Evolutionary conservation across 495 filamentous ascomycete species (phyloP), one percentile per base, ranked within the genome.

Genomic region (Daldinia concentrica): DNA sequence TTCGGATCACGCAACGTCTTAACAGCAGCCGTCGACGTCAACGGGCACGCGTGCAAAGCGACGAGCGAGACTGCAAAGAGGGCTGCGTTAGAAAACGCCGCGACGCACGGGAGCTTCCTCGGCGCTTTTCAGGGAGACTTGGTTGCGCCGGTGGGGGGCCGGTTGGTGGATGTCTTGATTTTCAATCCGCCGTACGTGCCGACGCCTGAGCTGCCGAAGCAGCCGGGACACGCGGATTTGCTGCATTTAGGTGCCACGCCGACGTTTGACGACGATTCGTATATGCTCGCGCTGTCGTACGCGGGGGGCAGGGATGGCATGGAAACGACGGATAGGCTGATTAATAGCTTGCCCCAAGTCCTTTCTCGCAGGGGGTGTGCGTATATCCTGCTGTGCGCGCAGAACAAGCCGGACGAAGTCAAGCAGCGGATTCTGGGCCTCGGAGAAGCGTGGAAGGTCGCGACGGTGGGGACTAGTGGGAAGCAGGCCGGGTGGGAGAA

Each of bases 141-240:
- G 0, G 79, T 82, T 8, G 76, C 84, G 12, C 79, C 90, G 2
- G 63, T 97, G 6, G 82, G 85, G 1, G 69, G 79, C 0, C 79
- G 84, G 3, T 74, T 76, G 37, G 87, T 97, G 0, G 95, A 98
- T 76, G 86, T 99, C 24, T 82, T 98, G 30, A 85, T 99, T 34
- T 98, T 98, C 85, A 99, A 99, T 76, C 95, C 95, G 36, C 95
- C 95, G 0, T 99, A 99, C 73, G 95, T 98, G 6, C 95, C 95
- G 5, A 94, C 93, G 1, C 81, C 86, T 15, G 86, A 88, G n/a
- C 73, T 97, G 29, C 94, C 79, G 8, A 63, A 87, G 1, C 82
- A 81, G 9, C 74, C 76, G 1, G 64, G 78, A 1, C 70, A 73
- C 9, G 56, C 29, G 8, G 75, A 73, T 6, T 26, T 64, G 15